phyloP scores from a whole-genome alignment of 108 stramenopile species.

The Conticribra guillardii region DNA sequence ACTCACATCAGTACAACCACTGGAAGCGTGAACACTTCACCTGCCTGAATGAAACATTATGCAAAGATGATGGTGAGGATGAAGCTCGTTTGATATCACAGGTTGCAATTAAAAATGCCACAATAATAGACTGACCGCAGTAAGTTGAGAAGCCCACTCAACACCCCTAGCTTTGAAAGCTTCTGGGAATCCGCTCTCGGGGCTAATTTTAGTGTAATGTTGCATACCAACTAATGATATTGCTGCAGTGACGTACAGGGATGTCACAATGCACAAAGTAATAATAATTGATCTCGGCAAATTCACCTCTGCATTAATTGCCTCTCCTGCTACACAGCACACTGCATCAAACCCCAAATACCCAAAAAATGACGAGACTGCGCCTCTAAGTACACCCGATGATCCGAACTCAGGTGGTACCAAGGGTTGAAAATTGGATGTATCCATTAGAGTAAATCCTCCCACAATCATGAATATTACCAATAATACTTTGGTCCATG shows the following conservation, averaged over 20 bases:
- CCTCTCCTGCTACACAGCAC: slow-evolving; percentile 84
- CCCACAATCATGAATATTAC: slow-evolving; percentile 85
- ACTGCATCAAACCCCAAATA: slow-evolving; percentile 94
- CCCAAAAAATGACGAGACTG: slow-evolving; percentile 86
- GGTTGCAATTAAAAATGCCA: neutral
- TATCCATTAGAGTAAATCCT: slow-evolving; percentile 70
- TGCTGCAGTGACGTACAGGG: slow-evolving; percentile 75
- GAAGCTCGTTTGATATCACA: neutral
- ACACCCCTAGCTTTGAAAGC: slow-evolving; percentile 45
- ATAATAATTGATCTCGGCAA: slow-evolving; percentile 80
- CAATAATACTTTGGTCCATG: slow-evolving; percentile 75
- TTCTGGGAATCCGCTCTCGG: slow-evolving; percentile 54
- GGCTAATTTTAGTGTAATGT: slow-evolving; percentile 53
- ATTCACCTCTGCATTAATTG: slow-evolving; percentile 77
- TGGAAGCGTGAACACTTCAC: slow-evolving; percentile 90
- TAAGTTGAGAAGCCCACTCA: slow-evolving; percentile 50
- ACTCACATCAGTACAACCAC: slow-evolving; percentile 83
- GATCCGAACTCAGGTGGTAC: slow-evolving; percentile 64
- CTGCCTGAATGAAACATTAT: slow-evolving; percentile 43
- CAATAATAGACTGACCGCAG: slow-evolving; percentile 19
- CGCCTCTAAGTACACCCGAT: slow-evolving; percentile 74
- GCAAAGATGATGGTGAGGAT: too few relatives aligned
- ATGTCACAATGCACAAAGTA: slow-evolving; percentile 74
- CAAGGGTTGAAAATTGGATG: slow-evolving; percentile 66
- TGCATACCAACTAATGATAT: slow-evolving; percentile 87